Evolutionary conservation across 352 stramenopile species (phyloP), one percentile per base, ranked within the genome.

Genomic region (Pythium aquatile): DNA sequence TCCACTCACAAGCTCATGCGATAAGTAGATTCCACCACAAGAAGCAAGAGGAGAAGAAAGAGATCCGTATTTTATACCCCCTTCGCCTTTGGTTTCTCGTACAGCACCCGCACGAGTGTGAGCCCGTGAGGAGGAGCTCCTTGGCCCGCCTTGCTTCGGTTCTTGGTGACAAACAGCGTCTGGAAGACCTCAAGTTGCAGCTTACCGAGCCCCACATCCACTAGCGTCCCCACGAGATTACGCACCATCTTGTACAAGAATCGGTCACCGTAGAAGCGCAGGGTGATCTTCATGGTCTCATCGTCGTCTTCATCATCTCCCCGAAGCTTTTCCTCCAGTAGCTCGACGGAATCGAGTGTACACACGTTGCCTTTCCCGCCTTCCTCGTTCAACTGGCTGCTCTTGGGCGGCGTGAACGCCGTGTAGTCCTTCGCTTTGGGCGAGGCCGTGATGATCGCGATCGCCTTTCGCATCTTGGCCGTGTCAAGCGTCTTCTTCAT

Each of bases 191-290:
- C 65, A 0, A 78, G 68, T 14, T 59, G 49, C 1, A 88, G 47
- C 46, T 71, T 79, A 4, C 81, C 74, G 13, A 88, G 70, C 1
- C 86, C 86, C 0, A 92, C 79, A 67, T 91, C 81, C 33, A 95
- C 83, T 11, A 95, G 74, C 24, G 85, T 88, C 13, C 86, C 86
- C 20, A 92, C 86, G 13, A 95, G 72, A 53, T 84, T 93, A 20
- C 86, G 83, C 58, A 95, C 82, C 86, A 95, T 95, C 35, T 89
- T 93, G 70, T 95, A 95, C 42, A 88, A 69, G 61, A 95, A 95
- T 9, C 84, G 77, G 52, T 91, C 74, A 30, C 86, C 86, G 32
- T 80, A 68, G 35, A 95, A 83, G 24, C 74, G 68, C 10, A 95
- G 59, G 2, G 69, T 55, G 65, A 93, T 78, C 28, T 46, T 67